These are phyloP conservation scores for Pulveroboletus sp. DNA, from an alignment of 768 basidiomycete genomes.

Conservation along the genomic window DNA sequence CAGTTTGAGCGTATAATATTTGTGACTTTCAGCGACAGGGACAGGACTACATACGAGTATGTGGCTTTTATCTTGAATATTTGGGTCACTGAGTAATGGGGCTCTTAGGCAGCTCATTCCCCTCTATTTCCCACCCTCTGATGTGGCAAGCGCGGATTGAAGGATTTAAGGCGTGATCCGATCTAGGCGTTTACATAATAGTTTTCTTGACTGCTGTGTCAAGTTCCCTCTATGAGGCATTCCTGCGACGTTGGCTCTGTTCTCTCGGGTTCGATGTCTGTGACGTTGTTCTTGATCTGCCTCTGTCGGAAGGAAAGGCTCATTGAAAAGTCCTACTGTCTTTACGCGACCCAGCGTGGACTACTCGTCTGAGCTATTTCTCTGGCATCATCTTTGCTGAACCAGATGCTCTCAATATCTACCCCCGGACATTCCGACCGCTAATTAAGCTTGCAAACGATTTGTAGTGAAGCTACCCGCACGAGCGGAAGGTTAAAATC, in stretches of 20 bases:
- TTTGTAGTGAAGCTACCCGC: not conserved
- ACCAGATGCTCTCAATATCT: not conserved
- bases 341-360: not conserved
- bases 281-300: not conserved
- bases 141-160: not conserved
- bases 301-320: not conserved
- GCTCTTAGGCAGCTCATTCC: slow-evolving; percentile 46
- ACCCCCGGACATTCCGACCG: not conserved
- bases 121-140: slow-evolving; percentile 51
- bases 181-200: not conserved
- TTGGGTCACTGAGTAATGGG: not conserved
- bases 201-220: not conserved
- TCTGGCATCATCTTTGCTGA: too few species aligned
- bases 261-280: not conserved
- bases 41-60: slow-evolving; percentile 62
- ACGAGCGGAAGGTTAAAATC: not conserved
- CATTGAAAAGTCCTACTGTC: not conserved
- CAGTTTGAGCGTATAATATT: slow-evolving; percentile 73
- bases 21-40: slow-evolving; percentile 62
- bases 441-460: not conserved
- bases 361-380: too few species aligned
- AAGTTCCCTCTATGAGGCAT: not conserved
- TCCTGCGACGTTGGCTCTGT: not conserved
- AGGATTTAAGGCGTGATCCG: not conserved
- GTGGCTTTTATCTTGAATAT: slow-evolving; percentile 20